Evolutionary conservation across 768 basidiomycete species (phyloP).

Genomic region (Xanthoconium purpureum): DNA sequence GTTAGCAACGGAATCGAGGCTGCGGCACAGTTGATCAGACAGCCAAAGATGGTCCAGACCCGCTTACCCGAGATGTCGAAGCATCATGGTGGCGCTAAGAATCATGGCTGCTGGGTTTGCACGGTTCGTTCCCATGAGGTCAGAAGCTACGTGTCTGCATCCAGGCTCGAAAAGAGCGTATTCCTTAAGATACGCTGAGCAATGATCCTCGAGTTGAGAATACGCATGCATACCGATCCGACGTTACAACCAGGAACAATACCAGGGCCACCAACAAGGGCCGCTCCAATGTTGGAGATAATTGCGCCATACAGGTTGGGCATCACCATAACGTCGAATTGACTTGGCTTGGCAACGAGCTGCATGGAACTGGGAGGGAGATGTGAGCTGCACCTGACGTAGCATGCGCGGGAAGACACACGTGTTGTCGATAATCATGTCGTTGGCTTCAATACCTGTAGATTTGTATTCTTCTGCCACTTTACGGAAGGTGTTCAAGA

Average conservation of each 20-base stretch:
- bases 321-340: slow-evolving; percentile 99
- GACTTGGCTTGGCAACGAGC: slow-evolving; percentile 90
- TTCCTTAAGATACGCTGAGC: slow-evolving; percentile 48
- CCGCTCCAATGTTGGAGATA: slow-evolving; percentile 97
- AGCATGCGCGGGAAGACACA: slow-evolving; percentile 34
- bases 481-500: slow-evolving; percentile 96
- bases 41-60: slow-evolving; percentile 11
- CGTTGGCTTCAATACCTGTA: slow-evolving; percentile 86
- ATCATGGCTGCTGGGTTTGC: slow-evolving; percentile 98
- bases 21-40: slow-evolving; percentile 29
- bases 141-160: slow-evolving; percentile 91
- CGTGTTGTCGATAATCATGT: slow-evolving; percentile 99
- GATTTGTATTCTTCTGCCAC: slow-evolving; percentile 96
- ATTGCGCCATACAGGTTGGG: slow-evolving; percentile 97
- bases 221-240: slow-evolving; percentile 61
- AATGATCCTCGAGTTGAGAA: neutral
- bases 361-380: slow-evolving; percentile 82
- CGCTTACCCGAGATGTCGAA: slow-evolving; percentile 88
- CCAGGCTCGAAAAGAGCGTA: slow-evolving; percentile 99
- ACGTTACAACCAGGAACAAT: slow-evolving; percentile 98
- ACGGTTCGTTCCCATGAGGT: slow-evolving; percentile 94
- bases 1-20: slow-evolving; percentile 91
- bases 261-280: slow-evolving; percentile 96
- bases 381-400: neutral
- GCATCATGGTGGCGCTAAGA: slow-evolving; percentile 96